Percentiles rank a stretch among this genome's conserved stretches.
Conservation (phyloP, 2,329 filamentous ascomycete genomes). For the Aaosphaeria arxii region DNA sequence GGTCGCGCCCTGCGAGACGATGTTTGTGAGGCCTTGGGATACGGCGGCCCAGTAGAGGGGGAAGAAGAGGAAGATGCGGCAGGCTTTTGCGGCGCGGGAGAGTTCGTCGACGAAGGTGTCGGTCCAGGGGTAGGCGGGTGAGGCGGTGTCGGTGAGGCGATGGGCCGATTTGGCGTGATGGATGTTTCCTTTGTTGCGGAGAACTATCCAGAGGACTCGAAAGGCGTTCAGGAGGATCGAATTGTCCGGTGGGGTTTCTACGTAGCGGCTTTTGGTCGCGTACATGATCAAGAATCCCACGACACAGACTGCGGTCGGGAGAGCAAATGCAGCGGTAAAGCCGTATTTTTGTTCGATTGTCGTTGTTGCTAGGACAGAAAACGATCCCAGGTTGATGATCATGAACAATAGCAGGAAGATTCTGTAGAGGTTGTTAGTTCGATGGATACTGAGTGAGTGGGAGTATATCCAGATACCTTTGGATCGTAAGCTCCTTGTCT, state of each 20-base stretch:
- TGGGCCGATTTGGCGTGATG: conserved; percentile 9
- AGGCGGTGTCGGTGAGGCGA: neutral
- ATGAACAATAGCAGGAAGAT: neutral
- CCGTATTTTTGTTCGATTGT: conserved; percentile 52
- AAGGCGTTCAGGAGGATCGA: conserved; percentile 2
- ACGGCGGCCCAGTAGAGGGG: conserved; percentile 42
- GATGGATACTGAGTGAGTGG: conserved; percentile 28
- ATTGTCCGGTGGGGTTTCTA: conserved; percentile 10
- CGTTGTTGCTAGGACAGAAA: conserved; percentile 25
- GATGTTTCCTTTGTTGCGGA: conserved; percentile 10
- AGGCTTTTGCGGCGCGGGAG: conserved; percentile 12
- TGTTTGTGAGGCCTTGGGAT: conserved; percentile 64
- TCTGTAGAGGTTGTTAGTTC: no score
- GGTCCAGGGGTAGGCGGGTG: conserved; percentile 9
- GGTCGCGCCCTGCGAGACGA: conserved; percentile 65
- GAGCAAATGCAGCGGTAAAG: conserved; percentile 70
- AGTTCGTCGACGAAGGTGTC: conserved; percentile 18
- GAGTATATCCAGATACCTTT: conserved; percentile 39
- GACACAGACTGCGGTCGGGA: conserved; percentile 67
- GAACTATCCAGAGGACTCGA: neutral
- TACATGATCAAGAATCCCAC: conserved; percentile 53
- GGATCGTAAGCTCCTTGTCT: conserved; percentile 32
- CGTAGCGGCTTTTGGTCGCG: conserved; percentile 7
- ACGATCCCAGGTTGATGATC: conserved; percentile 37
- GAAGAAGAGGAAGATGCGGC: conserved; percentile 53